These are phyloP conservation scores for Thymus mandschuricus DNA, from an alignment of 257 asterid genomes.

Conservation along the genomic window DNA sequence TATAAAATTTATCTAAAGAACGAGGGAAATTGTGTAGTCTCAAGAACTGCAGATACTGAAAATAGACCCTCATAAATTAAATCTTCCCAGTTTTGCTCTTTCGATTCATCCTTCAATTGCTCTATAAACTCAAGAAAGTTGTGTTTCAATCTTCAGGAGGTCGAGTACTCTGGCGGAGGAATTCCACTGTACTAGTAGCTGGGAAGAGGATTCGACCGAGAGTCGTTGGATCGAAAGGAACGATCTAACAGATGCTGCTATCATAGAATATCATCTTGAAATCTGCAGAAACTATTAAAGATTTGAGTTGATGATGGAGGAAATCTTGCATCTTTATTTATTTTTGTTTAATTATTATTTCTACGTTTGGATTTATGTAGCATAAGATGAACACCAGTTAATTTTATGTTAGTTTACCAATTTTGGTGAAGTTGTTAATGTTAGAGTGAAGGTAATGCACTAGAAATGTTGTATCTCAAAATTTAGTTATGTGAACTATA, in stretches of 20 bases:
- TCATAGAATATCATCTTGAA: neutral
- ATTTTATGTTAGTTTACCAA: neutral
- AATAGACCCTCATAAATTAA: neutral
- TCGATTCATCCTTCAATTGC: neutral
- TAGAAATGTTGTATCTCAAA: too few relatives aligned
- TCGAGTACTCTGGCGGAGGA: slow-evolving; percentile 97
- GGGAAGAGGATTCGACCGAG: neutral
- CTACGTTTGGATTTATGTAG: neutral
- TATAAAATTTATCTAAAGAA: neutral
- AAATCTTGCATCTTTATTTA: slow-evolving; percentile 2
- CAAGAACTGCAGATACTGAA: neutral
- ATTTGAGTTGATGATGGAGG: slow-evolving; percentile 27
- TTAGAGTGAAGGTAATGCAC: neutral
- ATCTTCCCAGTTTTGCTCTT: neutral
- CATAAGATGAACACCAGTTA: neutral
- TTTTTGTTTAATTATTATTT: too few relatives aligned
- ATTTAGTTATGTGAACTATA: too few relatives aligned
- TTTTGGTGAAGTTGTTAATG: neutral
- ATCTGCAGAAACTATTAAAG: slow-evolving; percentile 23
- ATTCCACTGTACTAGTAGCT: slow-evolving; percentile 49
- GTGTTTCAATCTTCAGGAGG: slow-evolving; percentile 56
- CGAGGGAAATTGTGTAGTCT: neutral
- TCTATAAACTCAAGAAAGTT: neutral
- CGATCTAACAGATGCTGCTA: slow-evolving; percentile 3
- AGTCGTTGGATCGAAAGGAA: slow-evolving; percentile 21